Evolutionary conservation across 306 rosid species (phyloP), one percentile per base, ranked within the genome.

Genomic region (Styphnolobium japonicum): DNA sequence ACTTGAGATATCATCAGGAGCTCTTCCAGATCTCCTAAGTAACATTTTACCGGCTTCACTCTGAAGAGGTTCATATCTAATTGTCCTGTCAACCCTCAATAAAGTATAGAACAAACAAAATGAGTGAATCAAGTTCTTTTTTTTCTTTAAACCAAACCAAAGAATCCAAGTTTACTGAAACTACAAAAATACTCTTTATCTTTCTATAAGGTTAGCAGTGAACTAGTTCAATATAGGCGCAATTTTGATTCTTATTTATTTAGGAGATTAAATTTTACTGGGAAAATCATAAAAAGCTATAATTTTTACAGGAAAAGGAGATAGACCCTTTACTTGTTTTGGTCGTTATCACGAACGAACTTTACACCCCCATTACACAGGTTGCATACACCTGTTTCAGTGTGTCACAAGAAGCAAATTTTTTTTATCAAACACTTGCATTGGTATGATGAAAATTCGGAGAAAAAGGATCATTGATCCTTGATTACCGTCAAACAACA

Each of bases 1-100:
- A 77, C 97, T 94, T 15, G 98, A 94, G 74, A 94, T 91, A 78
- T 94, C 98, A 86, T 94, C 94, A 65, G 98, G 97, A 55, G 92
- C 93, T 88, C 97, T 92, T 81, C 98, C 97, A 0, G 97, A 94
- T 83, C 98, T 94, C 84, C 78, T 71, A 16, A 94, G 90, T 76
- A 94, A 85, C 75, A 85, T 87, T 87, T 85, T 91, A 61, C 98
- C 98, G 0, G 90, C 92, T 69, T 94, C 98, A 70, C 98, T 92
- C 84, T 94, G 98, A 79, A 94, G 97, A 86, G 98, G 68, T 69
- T 92, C 97, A 63, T 81, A 91, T 77, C 98, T 90, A 56, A 94
- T 91, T 49, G 77, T 77, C 81, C 98, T 94, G 88, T 51, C 60
- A 83, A 73, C 60, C n/a, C 1, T 31, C 80, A 72, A 16, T 36